phyloP scores from a whole-genome alignment of 495 filamentous ascomycete species.

The Beverwykella pulmonaria region DNA sequence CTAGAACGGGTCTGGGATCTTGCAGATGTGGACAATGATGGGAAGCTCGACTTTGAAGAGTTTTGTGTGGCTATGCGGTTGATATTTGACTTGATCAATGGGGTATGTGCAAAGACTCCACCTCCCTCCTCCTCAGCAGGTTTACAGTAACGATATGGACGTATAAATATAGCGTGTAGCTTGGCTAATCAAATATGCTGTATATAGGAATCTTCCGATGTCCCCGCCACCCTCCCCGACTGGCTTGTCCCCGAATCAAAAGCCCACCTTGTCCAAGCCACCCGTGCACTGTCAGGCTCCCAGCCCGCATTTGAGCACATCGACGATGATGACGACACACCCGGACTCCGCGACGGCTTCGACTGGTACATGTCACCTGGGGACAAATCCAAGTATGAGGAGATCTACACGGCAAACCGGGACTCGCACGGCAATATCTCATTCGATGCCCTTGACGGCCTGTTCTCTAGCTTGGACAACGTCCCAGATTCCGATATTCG shows the following conservation, averaged over 20 bases:
- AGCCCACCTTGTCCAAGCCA: constrained; percentile 91
- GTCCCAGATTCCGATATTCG: constrained; percentile 94
- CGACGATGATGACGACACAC: constrained; percentile 70
- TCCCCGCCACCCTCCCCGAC: constrained; percentile 81
- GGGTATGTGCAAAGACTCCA: constrained; percentile 58
- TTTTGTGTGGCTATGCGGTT: constrained; percentile 98
- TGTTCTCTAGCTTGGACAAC: constrained; percentile 82
- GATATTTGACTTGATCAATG: constrained; percentile 95
- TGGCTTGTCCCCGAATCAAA: constrained; percentile 98
- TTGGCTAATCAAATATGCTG: background rate
- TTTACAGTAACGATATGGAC: background rate
- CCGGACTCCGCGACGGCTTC: constrained; percentile 90
- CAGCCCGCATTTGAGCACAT: constrained; percentile 79
- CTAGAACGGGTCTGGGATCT: constrained; percentile 97
- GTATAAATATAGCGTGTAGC: background rate
- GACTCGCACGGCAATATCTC: constrained; percentile 81
- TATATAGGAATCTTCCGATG: constrained; percentile 80
- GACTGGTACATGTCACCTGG: constrained; percentile 98
- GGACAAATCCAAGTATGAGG: constrained; percentile 90
- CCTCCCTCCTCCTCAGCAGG: background rate
- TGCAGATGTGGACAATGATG: constrained; percentile 94
- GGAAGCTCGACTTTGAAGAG: constrained; percentile 97
- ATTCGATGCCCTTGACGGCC: constrained; percentile 76
- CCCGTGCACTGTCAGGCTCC: constrained; percentile 72
- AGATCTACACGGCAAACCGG: constrained; percentile 88